Percentiles rank a stretch among this genome's conserved stretches.
Conservation (phyloP, 805 yeast species). For the Ogataea sp. region DNA sequence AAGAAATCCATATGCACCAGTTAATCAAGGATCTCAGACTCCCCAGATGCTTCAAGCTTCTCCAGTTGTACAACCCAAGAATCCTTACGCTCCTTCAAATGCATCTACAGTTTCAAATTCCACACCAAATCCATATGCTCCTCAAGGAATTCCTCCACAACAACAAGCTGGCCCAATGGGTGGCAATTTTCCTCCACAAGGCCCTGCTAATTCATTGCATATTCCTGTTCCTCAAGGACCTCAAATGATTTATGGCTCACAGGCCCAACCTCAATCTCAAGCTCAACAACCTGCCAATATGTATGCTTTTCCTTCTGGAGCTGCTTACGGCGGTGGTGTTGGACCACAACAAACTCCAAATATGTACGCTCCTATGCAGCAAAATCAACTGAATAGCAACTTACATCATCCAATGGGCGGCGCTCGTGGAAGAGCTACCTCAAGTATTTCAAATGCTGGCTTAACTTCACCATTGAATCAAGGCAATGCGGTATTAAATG, state of each 20-base stretch:
- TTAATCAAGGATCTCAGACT: too few relatives aligned
- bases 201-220: neutral
- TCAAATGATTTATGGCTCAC: too few relatives aligned
- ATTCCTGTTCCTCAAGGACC: too few relatives aligned
- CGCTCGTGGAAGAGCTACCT: constrained; percentile 21
- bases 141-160: constrained; percentile 1
- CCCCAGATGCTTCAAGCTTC: too few relatives aligned
- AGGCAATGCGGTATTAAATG: neutral
- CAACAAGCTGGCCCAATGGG: neutral
- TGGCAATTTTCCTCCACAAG: neutral
- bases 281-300: too few relatives aligned
- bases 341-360: too few relatives aligned
- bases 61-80: constrained; percentile 10
- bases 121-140: constrained; percentile 1
- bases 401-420: constrained; percentile 28
- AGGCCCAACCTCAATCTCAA: too few relatives aligned
- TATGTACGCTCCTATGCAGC: too few relatives aligned
- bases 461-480: constrained; percentile 3
- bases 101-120: neutral
- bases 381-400: constrained; percentile 8
- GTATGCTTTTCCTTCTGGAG: too few relatives aligned
- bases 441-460: constrained; percentile 5
- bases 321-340: too few relatives aligned
- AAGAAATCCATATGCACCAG: constrained; percentile 4
- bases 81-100: constrained; percentile 24